phyloP scores from a whole-genome alignment of 164 flowering plant species.

The Kalanchoe fedtschenkoi region DNA sequence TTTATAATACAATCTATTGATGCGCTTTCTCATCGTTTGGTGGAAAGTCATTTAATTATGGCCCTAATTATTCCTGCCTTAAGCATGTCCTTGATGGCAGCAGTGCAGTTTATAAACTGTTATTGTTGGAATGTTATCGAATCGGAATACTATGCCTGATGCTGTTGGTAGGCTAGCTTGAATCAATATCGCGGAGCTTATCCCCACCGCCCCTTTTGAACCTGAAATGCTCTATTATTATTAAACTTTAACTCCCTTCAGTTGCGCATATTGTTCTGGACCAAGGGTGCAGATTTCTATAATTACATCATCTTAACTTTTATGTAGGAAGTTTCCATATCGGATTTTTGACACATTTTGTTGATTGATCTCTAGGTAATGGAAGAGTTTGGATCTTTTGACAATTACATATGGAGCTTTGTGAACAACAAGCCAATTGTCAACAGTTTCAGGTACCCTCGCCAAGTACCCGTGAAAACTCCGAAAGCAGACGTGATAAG shows the following conservation, averaged over 20 bases:
- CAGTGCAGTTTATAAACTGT: no score
- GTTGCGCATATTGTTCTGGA: not conserved
- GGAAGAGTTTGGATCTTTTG: conserved; percentile 5
- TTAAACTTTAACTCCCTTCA: not conserved
- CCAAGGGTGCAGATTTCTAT: not conserved
- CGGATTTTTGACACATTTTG: not conserved
- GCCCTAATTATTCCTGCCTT: not conserved
- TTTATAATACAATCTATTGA: not conserved
- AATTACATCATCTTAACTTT: not conserved
- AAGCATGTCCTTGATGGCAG: not conserved
- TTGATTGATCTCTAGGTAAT: not conserved
- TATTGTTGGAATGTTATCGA: no score
- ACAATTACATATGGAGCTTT: conserved; percentile 4
- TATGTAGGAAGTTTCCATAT: not conserved
- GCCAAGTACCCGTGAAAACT: conserved; percentile 1
- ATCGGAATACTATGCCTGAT: no score
- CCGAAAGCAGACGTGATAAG: conserved; percentile 7
- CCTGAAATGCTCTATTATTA: no score
- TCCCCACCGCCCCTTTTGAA: no score
- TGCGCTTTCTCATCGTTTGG: not conserved
- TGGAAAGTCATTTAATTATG: not conserved
- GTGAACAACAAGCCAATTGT: conserved; percentile 1
- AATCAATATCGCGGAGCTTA: no score
- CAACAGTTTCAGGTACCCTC: not conserved
- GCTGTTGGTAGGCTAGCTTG: no score